Percentiles rank a stretch among this genome's conserved stretches.
These are phyloP conservation scores for Helicostylum pulchrum DNA, from an alignment of 192 early-diverging fungal genomes.

Conservation along the genomic window DNA sequence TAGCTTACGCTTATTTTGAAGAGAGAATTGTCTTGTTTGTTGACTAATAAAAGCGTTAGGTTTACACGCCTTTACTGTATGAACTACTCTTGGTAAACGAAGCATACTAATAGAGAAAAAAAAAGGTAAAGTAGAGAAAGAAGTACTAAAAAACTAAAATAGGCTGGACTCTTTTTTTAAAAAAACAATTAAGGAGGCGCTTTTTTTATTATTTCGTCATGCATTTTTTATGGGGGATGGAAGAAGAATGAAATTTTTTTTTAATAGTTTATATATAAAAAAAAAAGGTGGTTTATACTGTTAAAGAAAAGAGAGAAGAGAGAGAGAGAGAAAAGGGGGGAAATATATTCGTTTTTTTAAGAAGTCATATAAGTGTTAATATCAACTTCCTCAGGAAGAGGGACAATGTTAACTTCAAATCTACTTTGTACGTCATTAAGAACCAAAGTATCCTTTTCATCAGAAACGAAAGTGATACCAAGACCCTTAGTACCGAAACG, in stretches of 20 bases:
- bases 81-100: no score
- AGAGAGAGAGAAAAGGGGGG: neutral
- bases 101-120: neutral
- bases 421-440: conserved; percentile 87
- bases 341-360: neutral
- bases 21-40: no score
- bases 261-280: neutral
- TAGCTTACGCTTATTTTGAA: no score
- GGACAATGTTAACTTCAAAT: conserved; percentile 93
- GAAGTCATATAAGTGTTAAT: conserved; percentile 67
- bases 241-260: no score
- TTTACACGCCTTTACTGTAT: no score
- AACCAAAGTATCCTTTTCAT: conserved; percentile 70
- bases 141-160: neutral
- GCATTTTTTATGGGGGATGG: neutral
- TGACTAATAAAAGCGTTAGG: no score
- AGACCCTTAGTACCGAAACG: conserved; percentile 99
- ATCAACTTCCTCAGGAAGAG: conserved; percentile 86
- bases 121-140: neutral
- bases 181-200: no score
- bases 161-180: neutral
- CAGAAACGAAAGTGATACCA: conserved; percentile 90
- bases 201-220: neutral
- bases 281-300: no score
- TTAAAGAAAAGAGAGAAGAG: neutral